phyloP scores from a whole-genome alignment of 2,329 filamentous ascomycete genomes.

The Waltergamsia citrina region DNA sequence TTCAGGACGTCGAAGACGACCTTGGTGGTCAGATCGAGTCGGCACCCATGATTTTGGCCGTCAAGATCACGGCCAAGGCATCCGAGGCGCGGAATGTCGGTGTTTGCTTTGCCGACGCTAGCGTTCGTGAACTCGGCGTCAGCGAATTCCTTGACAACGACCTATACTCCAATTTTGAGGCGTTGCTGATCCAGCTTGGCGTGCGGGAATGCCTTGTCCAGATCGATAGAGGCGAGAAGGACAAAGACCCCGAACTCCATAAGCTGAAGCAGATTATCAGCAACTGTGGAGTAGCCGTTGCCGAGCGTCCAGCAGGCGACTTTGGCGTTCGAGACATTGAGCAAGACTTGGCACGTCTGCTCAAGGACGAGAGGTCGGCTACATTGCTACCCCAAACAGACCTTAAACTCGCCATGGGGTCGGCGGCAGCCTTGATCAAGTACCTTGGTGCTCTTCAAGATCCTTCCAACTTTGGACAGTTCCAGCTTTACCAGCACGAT shows the following conservation, averaged over 20 bases:
- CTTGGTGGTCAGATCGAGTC: conserved; percentile 78
- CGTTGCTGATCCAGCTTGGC: conserved; percentile 88
- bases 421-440: conserved; percentile 86
- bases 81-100: conserved; percentile 78
- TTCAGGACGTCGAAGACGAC: conserved; percentile 96
- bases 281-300: conserved; percentile 83
- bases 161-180: conserved; percentile 95
- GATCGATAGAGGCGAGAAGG: conserved; percentile 67
- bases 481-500: conserved; percentile 94
- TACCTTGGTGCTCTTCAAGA: conserved; percentile 89
- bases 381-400: conserved; percentile 81
- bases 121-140: conserved; percentile 87
- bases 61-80: conserved; percentile 86
- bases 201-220: conserved; percentile 91
- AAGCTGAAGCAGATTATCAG: conserved; percentile 87
- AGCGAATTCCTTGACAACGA: conserved; percentile 99
- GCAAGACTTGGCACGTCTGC: conserved; percentile 77
- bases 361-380: conserved; percentile 77
- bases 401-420: conserved; percentile 90
- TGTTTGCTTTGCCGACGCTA: conserved; percentile 96
- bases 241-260: conserved; percentile 77
- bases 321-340: conserved; percentile 91
- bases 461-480: conserved; percentile 91
- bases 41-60: conserved; percentile 87
- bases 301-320: conserved; percentile 66